Base-by-base conservation (phyloP, 495 filamentous ascomycete species). In the Penicillium turbatum region DNA sequence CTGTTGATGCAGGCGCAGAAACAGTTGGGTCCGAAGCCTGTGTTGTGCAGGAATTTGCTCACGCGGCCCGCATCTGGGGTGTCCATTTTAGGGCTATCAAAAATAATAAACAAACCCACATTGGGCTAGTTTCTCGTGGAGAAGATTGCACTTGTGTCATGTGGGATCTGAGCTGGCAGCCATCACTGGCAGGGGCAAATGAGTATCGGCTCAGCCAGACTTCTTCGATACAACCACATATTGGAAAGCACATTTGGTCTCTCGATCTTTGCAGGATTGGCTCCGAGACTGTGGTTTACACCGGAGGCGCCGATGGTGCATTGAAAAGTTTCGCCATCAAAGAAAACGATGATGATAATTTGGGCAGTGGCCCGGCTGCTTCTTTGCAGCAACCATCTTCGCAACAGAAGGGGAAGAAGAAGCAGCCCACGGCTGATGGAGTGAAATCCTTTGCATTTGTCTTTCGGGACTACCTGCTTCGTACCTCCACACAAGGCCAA, bases 201-300 rank as follows among this genome's bases (percentile, higher is more conserved):
- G 37, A 53, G 9, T 75, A 75, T 54, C 51, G 70, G 2, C 68
- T 93, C 30, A 70, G 51, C 7, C 76, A 86, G 24, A 66, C 73
- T 9, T 65, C 71, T 2, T 82, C 78, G 11, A 77, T 78, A 34
- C 69, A 74, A 15, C 82, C 79, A 42, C 93, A 98, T 63, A 74
- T 70, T 27, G 92, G 93, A 27, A 97, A 97, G 66, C 88, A 96
- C 62, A 84, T 97, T n/a, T 97, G 91, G 90, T 85, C 89, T 1
- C 69, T 82, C 24, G 82, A 81, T 10, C 62, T 86, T 8, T 56
- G 58, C n/a, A 56, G 31, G 12, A 48, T 46, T 6, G 56, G 56
- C 7, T 53, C 62, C 27, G 54, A 67, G 6, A 64, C 59, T 10
- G 45, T 81, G 0, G 64, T 95, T 54, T 83, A 83, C n/a, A 92